Evolutionary conservation across 805 yeast species (phyloP), one percentile per base, ranked within the genome.

Genomic region (Saccharomyces mikatae): DNA sequence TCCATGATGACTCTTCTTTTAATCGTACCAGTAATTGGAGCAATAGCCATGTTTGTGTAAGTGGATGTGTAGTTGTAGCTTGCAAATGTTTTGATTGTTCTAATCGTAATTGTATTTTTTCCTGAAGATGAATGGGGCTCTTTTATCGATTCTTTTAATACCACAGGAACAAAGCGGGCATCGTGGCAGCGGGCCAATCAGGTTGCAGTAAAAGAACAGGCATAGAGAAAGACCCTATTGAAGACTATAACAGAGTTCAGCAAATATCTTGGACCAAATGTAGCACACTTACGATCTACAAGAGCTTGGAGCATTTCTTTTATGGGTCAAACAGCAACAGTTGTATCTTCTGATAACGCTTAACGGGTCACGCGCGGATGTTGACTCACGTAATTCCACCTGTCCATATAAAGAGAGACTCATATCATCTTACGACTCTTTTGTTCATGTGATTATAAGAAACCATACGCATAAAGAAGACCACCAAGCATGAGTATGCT

Each of bases 11-110:
- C 81, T 76, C 84, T 87, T 78, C 82, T 87, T 76, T 82, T 88
- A 62, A 91, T 80, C 58, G 86, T 76, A 62, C 97, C 97, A 53
- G 84, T 81, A 67, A 91, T 89, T 66, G 95, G 94, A 69, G 92
- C 87, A 69, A 88, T 79, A 72, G 90, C 86, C 86, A 84, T 86
- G 54, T 55, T 70, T 6, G 44, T 57, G 48, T 52, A 54, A 50
- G 60, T 56, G 57, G 55, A 52, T 47, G 26, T 52, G 47, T 44
- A 46, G 22, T 8, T 26, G 48, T 48, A 60, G 49, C 50, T 29
- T 51, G 46, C 54, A 49, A 4, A n/a, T 29, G 29, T 47, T n/a
- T 32, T 36, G 29, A 22, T 48, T 48, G 44, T 29, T 14, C 30
- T 26, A n/a, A 9, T 22, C 2, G 22, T 8, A 11, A 17, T 36